These are phyloP conservation scores for Teratosphaeria nubilosa DNA, from an alignment of 2,329 filamentous ascomycete genomes.

Conservation along the genomic window DNA sequence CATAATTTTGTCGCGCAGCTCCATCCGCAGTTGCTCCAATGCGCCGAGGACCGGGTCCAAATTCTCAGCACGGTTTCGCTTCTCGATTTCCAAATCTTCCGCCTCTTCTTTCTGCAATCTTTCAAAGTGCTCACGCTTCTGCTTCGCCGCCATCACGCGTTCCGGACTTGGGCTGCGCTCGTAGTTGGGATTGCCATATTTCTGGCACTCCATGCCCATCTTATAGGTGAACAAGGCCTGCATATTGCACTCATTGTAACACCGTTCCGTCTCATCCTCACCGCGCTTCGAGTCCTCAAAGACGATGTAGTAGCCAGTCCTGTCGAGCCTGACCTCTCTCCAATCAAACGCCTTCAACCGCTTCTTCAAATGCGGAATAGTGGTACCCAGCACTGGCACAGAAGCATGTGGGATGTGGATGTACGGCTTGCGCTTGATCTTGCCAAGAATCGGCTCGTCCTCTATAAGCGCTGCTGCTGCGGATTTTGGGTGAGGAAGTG, in stretches of 20 bases:
- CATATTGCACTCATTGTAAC: conserved; percentile 67
- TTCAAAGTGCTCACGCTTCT: conserved; percentile 56
- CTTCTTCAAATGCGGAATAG: conserved; percentile 82
- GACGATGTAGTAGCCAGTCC: conserved; percentile 81
- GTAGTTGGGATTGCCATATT: conserved; percentile 56
- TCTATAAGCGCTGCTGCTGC: conserved; percentile 47
- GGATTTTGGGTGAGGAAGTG: conserved; percentile 10
- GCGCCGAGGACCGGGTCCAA: conserved; percentile 86
- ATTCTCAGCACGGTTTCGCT: conserved; percentile 73
- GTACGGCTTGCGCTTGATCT: conserved; percentile 72
- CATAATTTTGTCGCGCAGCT: conserved; percentile 78
- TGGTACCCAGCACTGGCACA: conserved; percentile 77
- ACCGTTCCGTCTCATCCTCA: conserved; percentile 70
- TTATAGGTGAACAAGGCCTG: conserved; percentile 82
- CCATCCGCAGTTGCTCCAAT: conserved; percentile 63
- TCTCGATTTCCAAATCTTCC: conserved; percentile 79
- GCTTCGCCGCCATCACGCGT: conserved; percentile 37
- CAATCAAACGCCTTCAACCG: conserved; percentile 74
- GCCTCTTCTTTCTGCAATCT: conserved; percentile 63
- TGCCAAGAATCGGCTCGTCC: conserved; percentile 53
- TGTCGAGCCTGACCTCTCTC: conserved; percentile 73
- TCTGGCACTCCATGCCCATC: conserved; percentile 81
- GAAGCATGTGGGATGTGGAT: conserved; percentile 80
- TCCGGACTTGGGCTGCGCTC: conserved; percentile 45
- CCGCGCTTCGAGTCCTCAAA: conserved; percentile 72